These are phyloP conservation scores for Astraeus odoratus DNA, from an alignment of 768 basidiomycete genomes.

Conservation along the genomic window DNA sequence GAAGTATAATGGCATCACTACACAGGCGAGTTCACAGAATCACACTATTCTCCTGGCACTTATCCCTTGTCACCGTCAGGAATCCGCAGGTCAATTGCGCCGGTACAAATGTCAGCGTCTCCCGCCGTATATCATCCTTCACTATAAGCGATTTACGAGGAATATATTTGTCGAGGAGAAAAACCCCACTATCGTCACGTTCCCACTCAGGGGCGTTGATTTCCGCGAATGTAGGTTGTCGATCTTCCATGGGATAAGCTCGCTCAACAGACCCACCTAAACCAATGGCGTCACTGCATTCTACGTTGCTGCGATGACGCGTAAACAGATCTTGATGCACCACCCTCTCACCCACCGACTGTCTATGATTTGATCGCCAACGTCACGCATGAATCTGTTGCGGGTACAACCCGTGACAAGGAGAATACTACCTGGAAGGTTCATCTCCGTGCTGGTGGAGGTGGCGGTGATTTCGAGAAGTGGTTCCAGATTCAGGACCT, in stretches of 20 bases:
- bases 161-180: conserved; percentile 97
- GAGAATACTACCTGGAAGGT: conserved; percentile 91
- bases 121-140: conserved; percentile 88
- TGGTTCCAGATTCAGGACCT: conserved; percentile 98
- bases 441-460: conserved; percentile 69
- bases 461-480: conserved; percentile 77
- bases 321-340: conserved; percentile 68
- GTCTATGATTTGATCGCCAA: conserved; percentile 94
- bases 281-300: conserved; percentile 18
- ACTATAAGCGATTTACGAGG: conserved; percentile 95
- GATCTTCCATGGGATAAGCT: conserved; percentile 16
- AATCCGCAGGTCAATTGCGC: conserved; percentile 77
- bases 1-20: conserved; percentile 90
- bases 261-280: conserved; percentile 16
- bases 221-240: conserved; percentile 77
- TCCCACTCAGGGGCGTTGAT: conserved; percentile 89
- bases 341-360: conserved; percentile 50
- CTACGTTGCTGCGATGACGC: conserved; percentile 1
- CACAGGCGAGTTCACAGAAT: conserved; percentile 54
- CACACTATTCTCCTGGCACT: conserved; percentile 11
- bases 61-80: conserved; percentile 38
- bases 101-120: conserved; percentile 86
- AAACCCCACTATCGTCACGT: conserved; percentile 98
- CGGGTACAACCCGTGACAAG: conserved; percentile 92
- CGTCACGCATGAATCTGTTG: conserved; percentile 90